A percentile compares a stretch with the other conserved stretches of the same genome.
Evolutionary conservation across 805 yeast genomes (phyloP).

Genomic region (Ogataea chonburiensis): DNA sequence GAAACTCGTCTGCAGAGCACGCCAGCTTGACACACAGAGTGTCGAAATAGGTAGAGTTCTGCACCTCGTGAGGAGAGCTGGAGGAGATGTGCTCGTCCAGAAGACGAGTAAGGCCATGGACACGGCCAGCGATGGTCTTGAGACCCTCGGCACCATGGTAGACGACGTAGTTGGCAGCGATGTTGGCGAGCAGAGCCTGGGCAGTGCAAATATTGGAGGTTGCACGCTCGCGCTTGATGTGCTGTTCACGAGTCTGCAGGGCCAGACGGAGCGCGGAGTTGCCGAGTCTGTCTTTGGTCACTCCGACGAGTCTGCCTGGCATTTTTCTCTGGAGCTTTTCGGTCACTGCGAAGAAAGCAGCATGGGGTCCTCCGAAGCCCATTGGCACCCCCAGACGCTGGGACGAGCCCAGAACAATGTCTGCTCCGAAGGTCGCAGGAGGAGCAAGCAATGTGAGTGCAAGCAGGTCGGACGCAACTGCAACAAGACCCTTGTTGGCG

Average conservation of each 20-base stretch:
- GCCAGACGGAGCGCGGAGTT: conserved; percentile 89
- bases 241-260: conserved; percentile 97
- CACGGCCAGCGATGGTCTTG: conserved; percentile 70
- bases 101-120: conserved; percentile 69
- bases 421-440: conserved; percentile 86
- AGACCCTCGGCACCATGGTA: conserved; percentile 94
- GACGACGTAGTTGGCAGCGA: conserved; percentile 93
- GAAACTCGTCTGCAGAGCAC: conserved; percentile 55
- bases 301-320: conserved; percentile 95
- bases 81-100: conserved; percentile 58
- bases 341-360: conserved; percentile 93
- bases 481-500: conserved; percentile 65
- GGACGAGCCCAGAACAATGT: conserved; percentile 86
- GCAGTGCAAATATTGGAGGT: conserved; percentile 98
- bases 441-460: conserved; percentile 85
- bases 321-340: conserved; percentile 81
- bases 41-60: conserved; percentile 75
- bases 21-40: conserved; percentile 68
- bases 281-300: conserved; percentile 88
- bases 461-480: conserved; percentile 88
- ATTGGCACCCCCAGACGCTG: conserved; percentile 98
- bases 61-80: conserved; percentile 45
- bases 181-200: conserved; percentile 92
- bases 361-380: conserved; percentile 99
- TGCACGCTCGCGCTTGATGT: conserved; percentile 95